phyloP scores from a whole-genome alignment of 2,329 filamentous ascomycete species.

The Phyllosticta citribraziliensis region DNA sequence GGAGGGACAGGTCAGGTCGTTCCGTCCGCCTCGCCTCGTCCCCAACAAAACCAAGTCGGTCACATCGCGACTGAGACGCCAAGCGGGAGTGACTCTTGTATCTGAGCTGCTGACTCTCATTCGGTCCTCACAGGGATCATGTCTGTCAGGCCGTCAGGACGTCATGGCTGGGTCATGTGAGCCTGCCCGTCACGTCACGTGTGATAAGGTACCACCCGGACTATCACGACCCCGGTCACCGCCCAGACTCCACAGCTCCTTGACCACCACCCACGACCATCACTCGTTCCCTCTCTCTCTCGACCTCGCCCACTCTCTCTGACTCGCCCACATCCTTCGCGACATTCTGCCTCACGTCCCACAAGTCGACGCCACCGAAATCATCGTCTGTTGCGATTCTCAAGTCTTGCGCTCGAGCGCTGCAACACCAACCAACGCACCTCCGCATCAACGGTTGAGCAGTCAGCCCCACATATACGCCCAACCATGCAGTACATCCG shows the following conservation, averaged over 20 bases:
- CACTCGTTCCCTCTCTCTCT: constrained; percentile 6
- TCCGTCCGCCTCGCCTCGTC: background rate
- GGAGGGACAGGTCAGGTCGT: background rate
- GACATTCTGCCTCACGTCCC: background rate
- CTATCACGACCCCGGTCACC: background rate
- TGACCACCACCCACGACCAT: background rate
- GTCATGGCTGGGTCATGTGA: background rate
- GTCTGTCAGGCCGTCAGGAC: background rate
- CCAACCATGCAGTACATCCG: constrained; percentile 70
- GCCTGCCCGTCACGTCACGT: background rate
- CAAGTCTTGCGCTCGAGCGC: background rate
- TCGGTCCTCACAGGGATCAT: background rate
- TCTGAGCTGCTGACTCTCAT: background rate
- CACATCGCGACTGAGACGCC: background rate
- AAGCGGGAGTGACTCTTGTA: background rate
- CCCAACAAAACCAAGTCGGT: background rate
- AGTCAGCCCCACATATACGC: constrained; percentile 2
- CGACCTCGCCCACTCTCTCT: constrained; percentile 3
- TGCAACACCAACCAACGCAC: background rate
- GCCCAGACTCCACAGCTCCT: background rate
- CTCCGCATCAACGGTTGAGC: background rate
- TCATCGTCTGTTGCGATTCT: background rate
- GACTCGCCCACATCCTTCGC: background rate
- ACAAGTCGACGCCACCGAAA: background rate
- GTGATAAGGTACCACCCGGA: too few species aligned